Evolutionary conservation across 2,329 filamentous ascomycete species (phyloP).

Genomic region (Penicillium sp.): DNA sequence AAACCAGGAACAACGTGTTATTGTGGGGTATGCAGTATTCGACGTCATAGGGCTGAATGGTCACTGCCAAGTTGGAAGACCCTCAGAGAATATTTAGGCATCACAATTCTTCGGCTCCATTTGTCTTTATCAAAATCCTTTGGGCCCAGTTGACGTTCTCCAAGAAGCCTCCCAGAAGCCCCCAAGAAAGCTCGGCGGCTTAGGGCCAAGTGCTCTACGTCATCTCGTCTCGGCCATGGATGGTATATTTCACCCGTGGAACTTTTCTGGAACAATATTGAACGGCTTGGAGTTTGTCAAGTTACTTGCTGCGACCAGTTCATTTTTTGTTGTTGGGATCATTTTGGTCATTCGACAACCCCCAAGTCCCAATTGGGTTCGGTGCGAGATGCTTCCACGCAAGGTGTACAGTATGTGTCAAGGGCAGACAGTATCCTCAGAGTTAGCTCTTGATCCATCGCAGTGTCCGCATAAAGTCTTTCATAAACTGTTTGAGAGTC

Average conservation of each 20-base stretch:
- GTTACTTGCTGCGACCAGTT: background rate
- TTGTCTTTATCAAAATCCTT: background rate
- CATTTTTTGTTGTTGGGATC: background rate
- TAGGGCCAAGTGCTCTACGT: background rate
- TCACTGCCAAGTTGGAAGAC: background rate
- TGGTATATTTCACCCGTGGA: background rate
- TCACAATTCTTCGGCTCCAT: background rate
- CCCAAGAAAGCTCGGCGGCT: background rate
- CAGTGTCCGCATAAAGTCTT: constrained; percentile 49
- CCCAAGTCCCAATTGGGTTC: constrained; percentile 10
- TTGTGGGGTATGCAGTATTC: background rate
- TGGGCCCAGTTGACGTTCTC: background rate
- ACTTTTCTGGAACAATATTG: background rate
- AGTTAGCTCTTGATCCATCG: constrained; percentile 47
- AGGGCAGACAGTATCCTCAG: constrained; percentile 49
- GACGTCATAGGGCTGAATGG: constrained; percentile 6
- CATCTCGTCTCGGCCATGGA: background rate
- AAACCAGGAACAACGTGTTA: background rate
- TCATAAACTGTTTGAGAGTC: constrained; percentile 46
- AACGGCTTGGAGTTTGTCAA: background rate
- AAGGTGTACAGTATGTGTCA: constrained; percentile 48
- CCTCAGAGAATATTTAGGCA: background rate
- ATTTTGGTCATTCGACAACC: constrained; percentile 7
- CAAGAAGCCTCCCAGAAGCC: background rate
- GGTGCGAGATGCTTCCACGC: constrained; percentile 35